These are phyloP conservation scores for Leccinum olivaceopallidum DNA, from an alignment of 768 basidiomycete species.

Conservation along the genomic window DNA sequence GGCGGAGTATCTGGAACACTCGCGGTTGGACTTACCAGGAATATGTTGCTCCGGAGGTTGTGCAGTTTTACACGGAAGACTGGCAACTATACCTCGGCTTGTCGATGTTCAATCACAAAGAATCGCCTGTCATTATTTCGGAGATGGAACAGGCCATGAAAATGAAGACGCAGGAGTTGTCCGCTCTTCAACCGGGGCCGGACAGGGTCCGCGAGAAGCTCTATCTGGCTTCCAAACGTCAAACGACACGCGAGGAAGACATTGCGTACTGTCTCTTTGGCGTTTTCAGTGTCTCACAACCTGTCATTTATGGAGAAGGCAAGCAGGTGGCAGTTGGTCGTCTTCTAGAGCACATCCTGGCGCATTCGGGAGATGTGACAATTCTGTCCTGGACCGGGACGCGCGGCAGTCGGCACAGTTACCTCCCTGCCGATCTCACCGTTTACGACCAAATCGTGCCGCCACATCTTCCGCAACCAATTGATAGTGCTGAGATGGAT, in stretches of 20 bases:
- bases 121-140: neutral
- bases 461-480: neutral
- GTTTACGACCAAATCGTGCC: neutral
- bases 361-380: neutral
- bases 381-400: neutral
- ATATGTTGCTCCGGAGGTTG: neutral
- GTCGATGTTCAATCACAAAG: neutral
- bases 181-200: neutral
- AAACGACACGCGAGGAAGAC: neutral
- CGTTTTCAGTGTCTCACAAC: neutral
- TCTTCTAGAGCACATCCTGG: neutral
- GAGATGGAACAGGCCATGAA: neutral
- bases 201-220: neutral
- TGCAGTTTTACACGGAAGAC: neutral
- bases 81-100: neutral
- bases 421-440: neutral
- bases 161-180: neutral
- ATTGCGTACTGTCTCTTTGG: neutral
- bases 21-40: neutral
- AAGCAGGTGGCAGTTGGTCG: neutral
- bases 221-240: neutral
- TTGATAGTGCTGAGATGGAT: neutral
- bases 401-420: neutral
- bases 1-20: neutral
- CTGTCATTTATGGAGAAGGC: neutral